Percentiles rank a stretch among this genome's conserved stretches.
Conservation (phyloP, 495 filamentous ascomycete genomes). For the Podospora conica region DNA sequence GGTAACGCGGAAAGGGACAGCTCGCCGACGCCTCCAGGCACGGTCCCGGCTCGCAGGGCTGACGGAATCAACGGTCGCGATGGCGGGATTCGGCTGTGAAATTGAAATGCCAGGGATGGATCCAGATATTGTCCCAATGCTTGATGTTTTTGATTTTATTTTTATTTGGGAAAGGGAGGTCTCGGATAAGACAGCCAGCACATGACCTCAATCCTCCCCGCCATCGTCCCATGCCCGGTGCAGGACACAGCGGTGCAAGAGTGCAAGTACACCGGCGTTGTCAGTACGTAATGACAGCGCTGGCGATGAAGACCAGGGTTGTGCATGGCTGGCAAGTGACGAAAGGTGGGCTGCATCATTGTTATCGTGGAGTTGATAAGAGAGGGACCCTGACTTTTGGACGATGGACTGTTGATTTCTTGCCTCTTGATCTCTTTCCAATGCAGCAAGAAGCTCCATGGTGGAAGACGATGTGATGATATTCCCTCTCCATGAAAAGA, state of each 20-base stretch:
- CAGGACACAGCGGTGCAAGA: no score
- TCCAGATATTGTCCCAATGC: no score
- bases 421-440: no score
- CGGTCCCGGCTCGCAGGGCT: slow-evolving; percentile 18
- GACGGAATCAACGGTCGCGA: slow-evolving; percentile 26
- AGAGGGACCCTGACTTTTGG: not conserved
- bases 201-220: not conserved
- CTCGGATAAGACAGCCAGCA: not conserved
- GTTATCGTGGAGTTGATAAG: not conserved
- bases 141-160: not conserved
- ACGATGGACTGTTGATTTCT: not conserved
- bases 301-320: not conserved
- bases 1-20: not conserved
- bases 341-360: not conserved
- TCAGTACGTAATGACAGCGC: not conserved
- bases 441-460: no score
- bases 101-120: not conserved
- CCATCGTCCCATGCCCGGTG: not conserved
- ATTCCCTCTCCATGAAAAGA: no score
- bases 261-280: not conserved
- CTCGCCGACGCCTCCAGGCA: slow-evolving; percentile 9
- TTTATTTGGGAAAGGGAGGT: not conserved
- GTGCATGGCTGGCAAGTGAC: slow-evolving; percentile 1
- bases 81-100: slow-evolving; percentile 20
- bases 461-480: no score